phyloP scores from a whole-genome alignment of 2,329 filamentous ascomycete genomes.

The Claviceps maximensis region DNA sequence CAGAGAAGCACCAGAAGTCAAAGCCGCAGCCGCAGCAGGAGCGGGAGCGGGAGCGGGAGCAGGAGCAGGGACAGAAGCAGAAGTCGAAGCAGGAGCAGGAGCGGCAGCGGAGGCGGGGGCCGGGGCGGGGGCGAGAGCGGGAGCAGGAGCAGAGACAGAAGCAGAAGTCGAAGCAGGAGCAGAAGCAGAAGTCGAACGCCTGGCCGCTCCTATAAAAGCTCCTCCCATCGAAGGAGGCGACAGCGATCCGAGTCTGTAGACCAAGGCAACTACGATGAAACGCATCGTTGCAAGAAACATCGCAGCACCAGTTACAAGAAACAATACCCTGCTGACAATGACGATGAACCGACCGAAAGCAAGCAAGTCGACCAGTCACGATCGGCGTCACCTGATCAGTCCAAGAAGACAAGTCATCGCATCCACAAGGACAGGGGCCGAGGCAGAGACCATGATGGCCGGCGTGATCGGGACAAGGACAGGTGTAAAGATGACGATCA shows the following conservation, averaged over 20 bases:
- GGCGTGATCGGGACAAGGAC: conserved; percentile 30
- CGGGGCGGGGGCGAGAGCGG: conserved; percentile 9
- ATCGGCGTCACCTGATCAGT: conserved; percentile 50
- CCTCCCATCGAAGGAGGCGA: conserved; percentile 35
- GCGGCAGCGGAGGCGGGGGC: conserved; percentile 2
- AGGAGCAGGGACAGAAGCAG: conserved; percentile 14
- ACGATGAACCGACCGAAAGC: conserved; percentile 25
- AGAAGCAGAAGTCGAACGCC: conserved; percentile 8
- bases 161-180: conserved; percentile 14
- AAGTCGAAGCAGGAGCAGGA: conserved; percentile 8
- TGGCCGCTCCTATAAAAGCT: conserved; percentile 29
- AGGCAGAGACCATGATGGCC: conserved; percentile 35
- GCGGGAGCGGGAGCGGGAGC: conserved; percentile 8
- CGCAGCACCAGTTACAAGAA: conserved; percentile 23
- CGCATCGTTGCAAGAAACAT: conserved; percentile 37
- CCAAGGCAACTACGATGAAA: conserved; percentile 32
- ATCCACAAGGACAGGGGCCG: conserved; percentile 45
- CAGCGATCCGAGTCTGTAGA: conserved; percentile 41
- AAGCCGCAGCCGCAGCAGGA: conserved; percentile 13
- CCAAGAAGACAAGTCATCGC: conserved; percentile 43
- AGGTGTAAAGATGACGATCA: conserved; percentile 31
- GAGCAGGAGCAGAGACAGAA: conserved; percentile 17
- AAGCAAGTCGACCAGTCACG: conserved; percentile 43
- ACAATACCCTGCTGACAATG: conserved; percentile 31
- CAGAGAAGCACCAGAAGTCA: conserved; percentile 19